phyloP scores from a whole-genome alignment of 495 filamentous ascomycete genomes.

The Aspergillus mulundensis region DNA sequence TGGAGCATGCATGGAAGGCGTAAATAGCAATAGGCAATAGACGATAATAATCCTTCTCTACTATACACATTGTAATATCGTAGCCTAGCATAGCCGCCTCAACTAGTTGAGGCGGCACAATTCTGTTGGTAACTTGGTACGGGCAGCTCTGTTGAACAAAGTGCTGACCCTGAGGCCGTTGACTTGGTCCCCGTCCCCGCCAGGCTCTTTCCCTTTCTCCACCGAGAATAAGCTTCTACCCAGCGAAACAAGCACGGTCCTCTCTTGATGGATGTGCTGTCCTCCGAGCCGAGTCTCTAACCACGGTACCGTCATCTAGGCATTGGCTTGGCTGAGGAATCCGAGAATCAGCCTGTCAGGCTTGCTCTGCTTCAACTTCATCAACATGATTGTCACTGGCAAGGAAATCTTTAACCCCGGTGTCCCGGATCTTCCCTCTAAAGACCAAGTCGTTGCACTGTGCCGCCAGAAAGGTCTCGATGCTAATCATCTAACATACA shows the following conservation, averaged over 20 bases:
- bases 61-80: not conserved
- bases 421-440: not conserved
- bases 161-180: not conserved
- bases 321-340: too few species aligned
- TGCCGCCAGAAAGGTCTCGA: not conserved
- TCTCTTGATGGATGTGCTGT: too few species aligned
- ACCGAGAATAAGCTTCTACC: too few species aligned
- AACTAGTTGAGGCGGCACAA: not conserved
- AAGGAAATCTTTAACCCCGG: not conserved
- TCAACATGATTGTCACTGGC: not conserved
- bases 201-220: too few species aligned
- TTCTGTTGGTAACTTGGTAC: too few species aligned
- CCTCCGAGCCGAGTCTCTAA: too few species aligned
- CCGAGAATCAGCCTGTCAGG: too few species aligned
- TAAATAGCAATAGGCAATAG: not conserved
- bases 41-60: not conserved
- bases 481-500: not conserved
- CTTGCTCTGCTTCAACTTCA: too few species aligned
- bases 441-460: not conserved
- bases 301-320: too few species aligned
- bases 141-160: not conserved
- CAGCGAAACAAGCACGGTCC: too few species aligned
- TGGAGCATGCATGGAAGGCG: slow-evolving; percentile 1
- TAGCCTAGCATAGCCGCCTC: not conserved
- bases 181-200: too few species aligned